Percentiles rank a stretch among this genome's conserved stretches.
Conservation (phyloP, 441 rosid species). For the Geranium incanum region DNA sequence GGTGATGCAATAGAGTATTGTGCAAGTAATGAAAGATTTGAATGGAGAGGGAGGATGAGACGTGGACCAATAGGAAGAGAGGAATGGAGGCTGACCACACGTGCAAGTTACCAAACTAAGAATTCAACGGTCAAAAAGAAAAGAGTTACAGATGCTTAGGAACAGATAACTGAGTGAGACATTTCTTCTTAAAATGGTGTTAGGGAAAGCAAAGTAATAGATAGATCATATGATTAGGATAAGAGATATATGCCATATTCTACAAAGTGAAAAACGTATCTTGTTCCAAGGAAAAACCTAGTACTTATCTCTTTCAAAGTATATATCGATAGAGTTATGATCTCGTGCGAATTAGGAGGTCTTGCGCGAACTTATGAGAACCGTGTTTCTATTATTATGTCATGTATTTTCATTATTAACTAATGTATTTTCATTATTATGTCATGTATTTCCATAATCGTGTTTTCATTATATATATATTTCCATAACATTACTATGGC, state of each 20-base stretch:
- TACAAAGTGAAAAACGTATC: background rate
- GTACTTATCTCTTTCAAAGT: constrained; percentile 10
- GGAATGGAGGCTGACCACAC: constrained; percentile 22
- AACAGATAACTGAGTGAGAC: background rate
- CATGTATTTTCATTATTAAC: too few species aligned
- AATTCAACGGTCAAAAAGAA: constrained; percentile 18
- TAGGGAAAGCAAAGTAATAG: background rate
- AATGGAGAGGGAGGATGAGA: background rate
- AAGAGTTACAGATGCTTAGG: background rate
- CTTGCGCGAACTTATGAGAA: too few species aligned
- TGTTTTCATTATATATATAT: too few species aligned
- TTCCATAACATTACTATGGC: too few species aligned
- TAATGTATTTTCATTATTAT: too few species aligned
- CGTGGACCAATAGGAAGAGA: background rate
- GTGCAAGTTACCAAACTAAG: constrained; percentile 24
- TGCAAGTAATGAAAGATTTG: background rate
- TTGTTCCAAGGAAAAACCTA: background rate
- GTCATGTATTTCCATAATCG: too few species aligned
- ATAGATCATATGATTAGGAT: background rate
- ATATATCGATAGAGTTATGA: too few species aligned
- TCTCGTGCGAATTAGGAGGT: too few species aligned
- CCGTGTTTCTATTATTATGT: too few species aligned
- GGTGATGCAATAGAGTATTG: background rate
- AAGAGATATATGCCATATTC: background rate
- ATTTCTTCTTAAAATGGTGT: background rate